Evolutionary conservation across 495 filamentous ascomycete species (phyloP).

Genomic region (Lophiotrema nucula): DNA sequence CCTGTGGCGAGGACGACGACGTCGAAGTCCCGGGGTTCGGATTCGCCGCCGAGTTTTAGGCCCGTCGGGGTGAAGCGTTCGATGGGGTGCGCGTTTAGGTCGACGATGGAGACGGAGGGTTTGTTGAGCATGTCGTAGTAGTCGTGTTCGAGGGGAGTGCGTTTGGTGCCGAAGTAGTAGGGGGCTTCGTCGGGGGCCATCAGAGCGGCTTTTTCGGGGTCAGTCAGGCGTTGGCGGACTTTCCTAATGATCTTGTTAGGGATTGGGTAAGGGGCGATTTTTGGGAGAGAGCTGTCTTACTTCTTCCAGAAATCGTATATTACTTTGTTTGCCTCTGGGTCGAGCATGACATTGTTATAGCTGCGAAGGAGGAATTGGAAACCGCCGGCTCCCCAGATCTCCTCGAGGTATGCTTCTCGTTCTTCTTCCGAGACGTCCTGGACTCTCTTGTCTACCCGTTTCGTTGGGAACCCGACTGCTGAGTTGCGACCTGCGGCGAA

Average conservation of each 20-base stretch:
- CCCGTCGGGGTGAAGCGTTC: conserved; percentile 18
- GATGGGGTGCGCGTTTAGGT: conserved; percentile 16
- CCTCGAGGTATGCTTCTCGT: conserved; percentile 10
- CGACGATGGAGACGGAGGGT: conserved; percentile 19
- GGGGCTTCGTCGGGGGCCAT: conserved; percentile 24
- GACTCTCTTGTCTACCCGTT: not conserved
- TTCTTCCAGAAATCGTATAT: conserved; percentile 32
- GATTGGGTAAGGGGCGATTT: too few species aligned
- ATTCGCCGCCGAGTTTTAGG: conserved; percentile 11
- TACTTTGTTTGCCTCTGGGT: conserved; percentile 23
- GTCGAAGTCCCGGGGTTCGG: conserved; percentile 19
- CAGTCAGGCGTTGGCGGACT: conserved; percentile 18
- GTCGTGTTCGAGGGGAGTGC: conserved; percentile 24
- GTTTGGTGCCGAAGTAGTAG: conserved; percentile 30
- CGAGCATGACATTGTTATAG: conserved; percentile 17
- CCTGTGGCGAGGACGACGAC: conserved; percentile 29
- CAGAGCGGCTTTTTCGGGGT: conserved; percentile 14
- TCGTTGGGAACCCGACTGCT: conserved; percentile 4
- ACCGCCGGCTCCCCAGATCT: conserved; percentile 13
- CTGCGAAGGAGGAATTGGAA: conserved; percentile 22
- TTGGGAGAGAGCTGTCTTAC: not conserved
- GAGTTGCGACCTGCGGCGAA: conserved; percentile 11
- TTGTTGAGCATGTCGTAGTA: conserved; percentile 31
- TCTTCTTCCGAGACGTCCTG: conserved; percentile 23
- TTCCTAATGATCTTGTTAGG: conserved; percentile 3